These are phyloP conservation scores for Salicornia ramosissima DNA, from an alignment of 148 eudicot species.

Conservation along the genomic window DNA sequence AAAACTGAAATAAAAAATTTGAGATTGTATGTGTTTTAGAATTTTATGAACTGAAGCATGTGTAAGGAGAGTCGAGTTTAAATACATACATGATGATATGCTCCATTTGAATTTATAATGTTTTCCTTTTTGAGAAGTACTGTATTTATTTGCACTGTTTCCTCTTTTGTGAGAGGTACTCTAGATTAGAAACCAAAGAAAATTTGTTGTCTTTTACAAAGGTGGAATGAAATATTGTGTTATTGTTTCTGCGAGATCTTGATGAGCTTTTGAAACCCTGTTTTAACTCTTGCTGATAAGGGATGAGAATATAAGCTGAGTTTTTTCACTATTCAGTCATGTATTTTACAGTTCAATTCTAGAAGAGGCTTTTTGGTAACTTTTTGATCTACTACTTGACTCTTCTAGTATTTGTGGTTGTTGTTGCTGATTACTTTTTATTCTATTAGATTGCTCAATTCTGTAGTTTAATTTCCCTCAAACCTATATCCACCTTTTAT, in stretches of 20 bases:
- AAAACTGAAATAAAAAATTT: not conserved
- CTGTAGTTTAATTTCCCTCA: too few species aligned
- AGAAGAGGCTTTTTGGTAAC: not conserved
- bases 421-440: not conserved
- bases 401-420: not conserved
- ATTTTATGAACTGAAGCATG: not conserved
- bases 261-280: not conserved
- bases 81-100: not conserved
- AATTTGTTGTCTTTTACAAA: not conserved
- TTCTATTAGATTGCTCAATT: not conserved
- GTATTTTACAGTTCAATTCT: not conserved
- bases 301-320: not conserved
- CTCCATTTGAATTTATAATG: not conserved
- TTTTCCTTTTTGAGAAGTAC: not conserved
- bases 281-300: not conserved
- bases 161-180: too few species aligned
- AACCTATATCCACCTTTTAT: too few species aligned
- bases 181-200: too few species aligned
- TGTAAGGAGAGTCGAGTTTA: not conserved
- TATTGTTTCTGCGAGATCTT: too few species aligned
- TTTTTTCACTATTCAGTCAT: not conserved
- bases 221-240: not conserved
- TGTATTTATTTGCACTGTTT: too few species aligned
- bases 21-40: not conserved
- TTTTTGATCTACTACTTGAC: conserved; percentile 7